Percentiles rank a stretch among this genome's conserved stretches.
These are phyloP conservation scores for Termitomyces sp. DNA, from an alignment of 1,284 basidiomycete species.

Conservation along the genomic window DNA sequence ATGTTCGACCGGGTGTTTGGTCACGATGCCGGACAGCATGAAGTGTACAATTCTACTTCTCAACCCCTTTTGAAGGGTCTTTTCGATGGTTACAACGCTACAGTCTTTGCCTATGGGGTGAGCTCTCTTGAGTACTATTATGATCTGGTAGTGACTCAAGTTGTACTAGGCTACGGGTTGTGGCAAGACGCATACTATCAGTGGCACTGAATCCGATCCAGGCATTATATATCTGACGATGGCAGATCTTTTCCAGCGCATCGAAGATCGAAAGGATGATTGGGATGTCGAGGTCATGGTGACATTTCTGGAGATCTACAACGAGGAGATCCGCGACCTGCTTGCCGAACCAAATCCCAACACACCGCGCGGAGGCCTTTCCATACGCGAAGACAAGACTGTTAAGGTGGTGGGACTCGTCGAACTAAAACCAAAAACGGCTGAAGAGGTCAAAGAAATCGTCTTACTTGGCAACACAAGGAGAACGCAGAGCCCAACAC, in stretches of 20 bases:
- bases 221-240: conserved; percentile 96
- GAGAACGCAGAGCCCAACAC: conserved; percentile 87
- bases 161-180: conserved; percentile 85
- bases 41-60: conserved; percentile 83
- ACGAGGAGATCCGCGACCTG: conserved; percentile 96
- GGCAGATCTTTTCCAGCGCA: conserved; percentile 89
- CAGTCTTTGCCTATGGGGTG: conserved; percentile 96
- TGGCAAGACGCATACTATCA: conserved; percentile 97
- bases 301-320: conserved; percentile 96
- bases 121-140: conserved; percentile 29
- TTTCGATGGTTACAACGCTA: conserved; percentile 93
- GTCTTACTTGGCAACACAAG: conserved; percentile 84
- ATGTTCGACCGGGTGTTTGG: conserved; percentile 93
- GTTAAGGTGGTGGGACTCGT: conserved; percentile 86
- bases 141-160: conserved; percentile 12
- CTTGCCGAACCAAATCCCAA: conserved; percentile 69
- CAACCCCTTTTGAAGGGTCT: conserved; percentile 79
- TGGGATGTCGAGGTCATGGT: conserved; percentile 83
- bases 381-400: conserved; percentile 87
- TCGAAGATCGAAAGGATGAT: conserved; percentile 79
- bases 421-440: conserved; percentile 72
- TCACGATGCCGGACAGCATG: conserved; percentile 72
- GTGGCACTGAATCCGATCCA: conserved; percentile 80
- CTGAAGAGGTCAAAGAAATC: conserved; percentile 90
- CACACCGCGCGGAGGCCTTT: conserved; percentile 75